phyloP scores from a whole-genome alignment of 1,139 yeast genomes.

The Pichia sp. region DNA sequence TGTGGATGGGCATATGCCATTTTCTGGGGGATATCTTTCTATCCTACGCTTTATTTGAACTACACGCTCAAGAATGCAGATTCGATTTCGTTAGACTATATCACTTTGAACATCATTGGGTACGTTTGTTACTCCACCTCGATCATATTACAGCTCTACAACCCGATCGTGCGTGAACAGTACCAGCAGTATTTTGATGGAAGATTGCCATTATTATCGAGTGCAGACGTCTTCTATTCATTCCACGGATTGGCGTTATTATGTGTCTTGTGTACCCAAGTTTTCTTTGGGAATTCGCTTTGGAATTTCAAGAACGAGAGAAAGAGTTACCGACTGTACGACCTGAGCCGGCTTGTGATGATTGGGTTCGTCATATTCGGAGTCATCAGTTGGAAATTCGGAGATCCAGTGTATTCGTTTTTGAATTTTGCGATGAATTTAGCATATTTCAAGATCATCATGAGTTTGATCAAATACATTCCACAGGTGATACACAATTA shows the following conservation, averaged over 20 bases:
- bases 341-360: slow-evolving; percentile 23
- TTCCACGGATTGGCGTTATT: slow-evolving; percentile 42
- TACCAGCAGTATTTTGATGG: slow-evolving; percentile 35
- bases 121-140: slow-evolving; percentile 41
- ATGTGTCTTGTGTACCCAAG: slow-evolving; percentile 37
- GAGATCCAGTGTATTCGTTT: slow-evolving; percentile 20
- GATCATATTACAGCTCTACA: slow-evolving; percentile 38
- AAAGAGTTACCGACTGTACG: slow-evolving; percentile 27
- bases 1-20: slow-evolving; percentile 34
- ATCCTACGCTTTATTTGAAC: slow-evolving; percentile 43
- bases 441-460: slow-evolving; percentile 50
- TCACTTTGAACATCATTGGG: slow-evolving; percentile 42
- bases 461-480: slow-evolving; percentile 57
- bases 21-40: slow-evolving; percentile 42
- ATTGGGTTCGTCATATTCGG: slow-evolving; percentile 16
- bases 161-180: slow-evolving; percentile 37
- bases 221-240: slow-evolving; percentile 43
- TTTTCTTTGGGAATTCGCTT: slow-evolving; percentile 32
- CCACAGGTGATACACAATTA: slow-evolving; percentile 60
- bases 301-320: slow-evolving; percentile 35
- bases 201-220: slow-evolving; percentile 39
- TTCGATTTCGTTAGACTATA: slow-evolving; percentile 45
- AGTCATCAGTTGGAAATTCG: slow-evolving; percentile 14
- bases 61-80: slow-evolving; percentile 38
- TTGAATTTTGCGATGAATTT: slow-evolving; percentile 41